Percentiles rank a stretch among this genome's conserved stretches.
Evolutionary conservation across 805 yeast genomes (phyloP).

Genomic region (Torulaspora delbrueckii): DNA sequence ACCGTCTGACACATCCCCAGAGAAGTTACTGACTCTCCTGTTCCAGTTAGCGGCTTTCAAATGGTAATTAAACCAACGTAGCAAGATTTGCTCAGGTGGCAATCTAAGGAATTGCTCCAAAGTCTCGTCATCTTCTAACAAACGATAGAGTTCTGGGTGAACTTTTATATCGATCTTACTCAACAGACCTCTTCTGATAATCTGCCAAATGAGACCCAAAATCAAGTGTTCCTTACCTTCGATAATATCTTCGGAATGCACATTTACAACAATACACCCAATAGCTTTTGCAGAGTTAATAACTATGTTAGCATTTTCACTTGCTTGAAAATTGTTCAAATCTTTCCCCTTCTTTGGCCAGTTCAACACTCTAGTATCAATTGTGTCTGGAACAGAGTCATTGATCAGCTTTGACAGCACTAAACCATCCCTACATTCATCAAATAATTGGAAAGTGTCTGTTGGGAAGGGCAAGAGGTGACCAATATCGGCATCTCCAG

Average conservation of each 20-base stretch:
- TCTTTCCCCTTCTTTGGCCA: constrained; percentile 74
- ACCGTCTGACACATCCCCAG: constrained; percentile 87
- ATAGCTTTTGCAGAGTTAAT: constrained; percentile 98
- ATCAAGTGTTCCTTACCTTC: constrained; percentile 93
- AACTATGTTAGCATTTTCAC: constrained; percentile 95
- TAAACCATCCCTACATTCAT: constrained; percentile 93
- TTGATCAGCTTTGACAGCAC: constrained; percentile 89
- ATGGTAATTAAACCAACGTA: constrained; percentile 97
- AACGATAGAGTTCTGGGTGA: constrained; percentile 93
- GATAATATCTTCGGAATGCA: constrained; percentile 90
- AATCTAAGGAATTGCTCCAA: constrained; percentile 92
- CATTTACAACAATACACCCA: constrained; percentile 97
- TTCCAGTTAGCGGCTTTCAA: constrained; percentile 87
- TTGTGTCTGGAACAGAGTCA: constrained; percentile 97
- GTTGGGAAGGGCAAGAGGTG: constrained; percentile 84
- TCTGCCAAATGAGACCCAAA: constrained; percentile 93
- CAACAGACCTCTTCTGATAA: constrained; percentile 91
- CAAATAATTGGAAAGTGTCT: constrained; percentile 91
- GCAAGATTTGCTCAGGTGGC: constrained; percentile 94
- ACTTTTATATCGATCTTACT: constrained; percentile 92
- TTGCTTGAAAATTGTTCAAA: constrained; percentile 89
- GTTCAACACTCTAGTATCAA: constrained; percentile 94
- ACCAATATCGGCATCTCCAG: constrained; percentile 85
- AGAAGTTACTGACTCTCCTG: constrained; percentile 81
- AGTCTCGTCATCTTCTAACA: constrained; percentile 94